These are phyloP conservation scores for Calcarisporium arbuscula DNA, from an alignment of 2,329 filamentous ascomycete genomes.

Conservation along the genomic window DNA sequence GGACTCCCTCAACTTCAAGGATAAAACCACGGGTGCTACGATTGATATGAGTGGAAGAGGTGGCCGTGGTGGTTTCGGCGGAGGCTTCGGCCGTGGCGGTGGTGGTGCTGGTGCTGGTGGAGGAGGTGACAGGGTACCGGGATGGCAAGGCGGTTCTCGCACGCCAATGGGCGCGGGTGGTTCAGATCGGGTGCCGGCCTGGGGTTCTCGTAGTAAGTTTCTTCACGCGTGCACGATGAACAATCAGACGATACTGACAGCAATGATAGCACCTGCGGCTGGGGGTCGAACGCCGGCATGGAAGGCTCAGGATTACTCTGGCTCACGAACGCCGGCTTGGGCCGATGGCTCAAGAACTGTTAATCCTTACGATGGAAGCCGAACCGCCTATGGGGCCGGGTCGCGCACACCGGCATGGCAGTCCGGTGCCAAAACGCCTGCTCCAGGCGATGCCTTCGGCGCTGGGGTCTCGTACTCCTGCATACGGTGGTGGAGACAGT, in stretches of 20 bases:
- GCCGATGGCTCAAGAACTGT: slow-evolving; percentile 60
- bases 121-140: slow-evolving; percentile 38
- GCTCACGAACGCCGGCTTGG: slow-evolving; percentile 65
- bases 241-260: slow-evolving; percentile 16
- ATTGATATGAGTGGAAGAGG: slow-evolving; percentile 60
- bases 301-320: slow-evolving; percentile 45
- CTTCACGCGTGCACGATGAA: neutral
- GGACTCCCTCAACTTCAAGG: slow-evolving; percentile 76
- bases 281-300: slow-evolving; percentile 59
- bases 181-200: slow-evolving; percentile 68
- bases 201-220: slow-evolving; percentile 63
- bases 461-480: slow-evolving; percentile 64
- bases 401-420: slow-evolving; percentile 72
- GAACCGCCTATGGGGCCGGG: slow-evolving; percentile 71
- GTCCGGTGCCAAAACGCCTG: slow-evolving; percentile 67
- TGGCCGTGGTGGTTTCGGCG: slow-evolving; percentile 33
- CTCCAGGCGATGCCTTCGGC: slow-evolving; percentile 53
- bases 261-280: slow-evolving; percentile 43
- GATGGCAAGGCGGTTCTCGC: slow-evolving; percentile 61
- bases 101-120: too few relatives aligned
- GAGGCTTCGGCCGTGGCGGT: slow-evolving; percentile 38
- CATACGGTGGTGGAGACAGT: slow-evolving; percentile 51
- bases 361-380: slow-evolving; percentile 66
- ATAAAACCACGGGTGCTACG: slow-evolving; percentile 71
- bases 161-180: slow-evolving; percentile 58